Percentiles rank a stretch among this genome's conserved stretches.
Conservation (phyloP, 352 stramenopile genomes). For the Phytophthora agathidicida region DNA sequence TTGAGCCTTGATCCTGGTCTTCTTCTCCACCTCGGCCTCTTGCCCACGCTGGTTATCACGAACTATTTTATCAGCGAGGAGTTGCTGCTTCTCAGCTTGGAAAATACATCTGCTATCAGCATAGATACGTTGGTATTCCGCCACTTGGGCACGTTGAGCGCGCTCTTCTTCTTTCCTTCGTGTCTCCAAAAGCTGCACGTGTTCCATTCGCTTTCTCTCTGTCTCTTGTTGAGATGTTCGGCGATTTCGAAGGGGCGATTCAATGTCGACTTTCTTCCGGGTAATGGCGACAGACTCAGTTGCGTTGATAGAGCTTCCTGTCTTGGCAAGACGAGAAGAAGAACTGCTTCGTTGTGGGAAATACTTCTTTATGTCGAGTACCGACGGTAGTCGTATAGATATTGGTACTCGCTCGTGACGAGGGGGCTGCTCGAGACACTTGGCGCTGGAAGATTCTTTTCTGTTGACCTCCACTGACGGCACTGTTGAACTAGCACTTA, state of each 20-base stretch:
- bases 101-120: constrained; percentile 20
- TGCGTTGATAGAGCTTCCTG: background rate
- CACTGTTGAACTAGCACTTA: background rate
- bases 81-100: constrained; percentile 16
- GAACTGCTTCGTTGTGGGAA: constrained; percentile 11
- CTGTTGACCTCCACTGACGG: background rate
- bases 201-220: background rate
- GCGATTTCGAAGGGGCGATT: constrained; percentile 10
- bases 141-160: constrained; percentile 16
- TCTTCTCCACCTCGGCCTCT: constrained; percentile 19
- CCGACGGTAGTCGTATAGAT: constrained; percentile 23
- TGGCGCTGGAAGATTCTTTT: background rate
- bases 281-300: constrained; percentile 14
- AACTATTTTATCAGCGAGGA: constrained; percentile 11
- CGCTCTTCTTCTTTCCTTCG: constrained; percentile 19
- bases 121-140: constrained; percentile 28
- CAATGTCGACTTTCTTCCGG: constrained; percentile 29
- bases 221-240: constrained; percentile 10
- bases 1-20: constrained; percentile 11
- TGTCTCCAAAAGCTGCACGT: constrained; percentile 8
- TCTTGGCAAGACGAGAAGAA: background rate
- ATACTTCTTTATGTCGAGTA: constrained; percentile 27
- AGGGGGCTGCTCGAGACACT: background rate
- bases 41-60: constrained; percentile 20
- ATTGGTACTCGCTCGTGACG: background rate